phyloP scores from a whole-genome alignment of 23 red algal species.

The Pyropia yezoensis region DNA sequence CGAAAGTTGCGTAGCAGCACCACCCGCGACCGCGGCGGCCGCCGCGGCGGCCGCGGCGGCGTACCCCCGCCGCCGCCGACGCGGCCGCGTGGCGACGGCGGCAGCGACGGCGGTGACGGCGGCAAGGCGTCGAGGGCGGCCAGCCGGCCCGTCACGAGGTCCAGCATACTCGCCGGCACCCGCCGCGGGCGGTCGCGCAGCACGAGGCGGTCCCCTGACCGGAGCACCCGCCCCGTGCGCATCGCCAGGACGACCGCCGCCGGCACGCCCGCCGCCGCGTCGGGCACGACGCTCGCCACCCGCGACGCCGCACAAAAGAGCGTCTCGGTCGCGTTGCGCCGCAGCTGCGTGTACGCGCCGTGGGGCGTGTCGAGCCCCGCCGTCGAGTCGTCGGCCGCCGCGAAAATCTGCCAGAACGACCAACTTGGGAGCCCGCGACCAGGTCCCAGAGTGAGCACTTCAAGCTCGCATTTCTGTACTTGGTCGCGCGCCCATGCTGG shows the following conservation, averaged over 20 bases:
- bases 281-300: conserved; percentile 13
- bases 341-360: conserved; percentile 32
- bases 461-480: too few species aligned
- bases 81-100: too few species aligned
- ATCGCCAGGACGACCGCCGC: conserved; percentile 35
- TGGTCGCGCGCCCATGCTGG: too few species aligned
- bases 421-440: too few species aligned
- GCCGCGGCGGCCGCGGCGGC: too few species aligned
- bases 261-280: conserved; percentile 21
- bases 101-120: too few species aligned
- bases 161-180: conserved; percentile 23
- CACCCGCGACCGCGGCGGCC: not conserved
- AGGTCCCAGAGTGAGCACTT: too few species aligned
- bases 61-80: too few species aligned
- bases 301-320: conserved; percentile 46
- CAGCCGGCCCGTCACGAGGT: conserved; percentile 41
- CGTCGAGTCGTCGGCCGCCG: conserved; percentile 35
- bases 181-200: conserved; percentile 17
- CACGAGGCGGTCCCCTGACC: conserved; percentile 15
- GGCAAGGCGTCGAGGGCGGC: not conserved
- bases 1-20: conserved; percentile 54
- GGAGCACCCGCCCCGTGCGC: conserved; percentile 9
- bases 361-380: conserved; percentile 65
- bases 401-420: too few species aligned
- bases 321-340: conserved; percentile 40